Evolutionary conservation across 2,329 filamentous ascomycete species (phyloP).

Genomic region (Pseudocercospora pini-densiflorae): DNA sequence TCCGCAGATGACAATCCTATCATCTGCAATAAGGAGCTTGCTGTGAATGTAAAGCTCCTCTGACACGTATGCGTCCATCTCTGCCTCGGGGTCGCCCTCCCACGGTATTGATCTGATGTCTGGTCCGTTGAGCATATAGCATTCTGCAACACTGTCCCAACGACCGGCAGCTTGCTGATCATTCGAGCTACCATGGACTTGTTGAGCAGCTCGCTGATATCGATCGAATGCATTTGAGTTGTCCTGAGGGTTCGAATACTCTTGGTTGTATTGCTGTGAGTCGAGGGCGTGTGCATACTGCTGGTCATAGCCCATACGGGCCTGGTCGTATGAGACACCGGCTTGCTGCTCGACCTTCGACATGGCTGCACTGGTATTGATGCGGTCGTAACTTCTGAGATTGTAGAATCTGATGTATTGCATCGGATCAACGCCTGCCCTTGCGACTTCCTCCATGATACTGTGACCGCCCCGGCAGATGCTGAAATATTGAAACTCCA

Average conservation of each 20-base stretch:
- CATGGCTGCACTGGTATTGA: conserved; percentile 72
- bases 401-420: conserved; percentile 86
- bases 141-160: conserved; percentile 77
- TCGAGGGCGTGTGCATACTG: conserved; percentile 36
- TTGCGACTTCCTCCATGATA: conserved; percentile 73
- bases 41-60: conserved; percentile 68
- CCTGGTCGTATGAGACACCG: conserved; percentile 71
- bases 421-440: conserved; percentile 69
- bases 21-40: conserved; percentile 81
- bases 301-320: conserved; percentile 61
- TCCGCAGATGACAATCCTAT: conserved; percentile 80
- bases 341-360: conserved; percentile 62
- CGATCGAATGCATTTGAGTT: conserved; percentile 57
- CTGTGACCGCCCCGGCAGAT: conserved; percentile 78
- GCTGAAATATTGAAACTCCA: conserved; percentile 84
- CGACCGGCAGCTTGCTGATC: conserved; percentile 55
- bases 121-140: conserved; percentile 80
- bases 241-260: conserved; percentile 34
- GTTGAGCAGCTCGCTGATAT: conserved; percentile 72
- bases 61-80: conserved; percentile 66
- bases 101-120: conserved; percentile 69
- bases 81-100: conserved; percentile 57
- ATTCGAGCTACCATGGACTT: conserved; percentile 50
- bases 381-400: conserved; percentile 79
- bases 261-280: conserved; percentile 39